Percentiles rank a stretch among this genome's conserved stretches.
These are phyloP conservation scores for Crucibulum laeve DNA, from an alignment of 768 basidiomycete genomes.

Conservation along the genomic window DNA sequence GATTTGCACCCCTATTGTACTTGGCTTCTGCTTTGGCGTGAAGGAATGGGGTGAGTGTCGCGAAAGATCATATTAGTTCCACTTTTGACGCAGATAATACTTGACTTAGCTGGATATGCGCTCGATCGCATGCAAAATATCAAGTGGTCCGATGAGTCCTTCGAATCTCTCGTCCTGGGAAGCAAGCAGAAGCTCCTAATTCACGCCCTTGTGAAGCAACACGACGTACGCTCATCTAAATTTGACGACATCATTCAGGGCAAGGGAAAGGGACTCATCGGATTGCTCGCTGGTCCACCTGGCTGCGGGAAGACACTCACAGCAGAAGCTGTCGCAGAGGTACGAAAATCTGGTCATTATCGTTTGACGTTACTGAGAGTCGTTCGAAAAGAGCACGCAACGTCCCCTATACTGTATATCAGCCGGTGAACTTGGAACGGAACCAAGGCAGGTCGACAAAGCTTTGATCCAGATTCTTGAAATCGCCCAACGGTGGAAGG, in stretches of 20 bases:
- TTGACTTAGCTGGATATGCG: constrained; percentile 20
- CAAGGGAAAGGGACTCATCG: constrained; percentile 15
- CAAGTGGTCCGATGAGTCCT: constrained; percentile 28
- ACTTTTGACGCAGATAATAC: not conserved
- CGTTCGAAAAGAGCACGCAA: constrained; percentile 21
- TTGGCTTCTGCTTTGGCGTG: constrained; percentile 18
- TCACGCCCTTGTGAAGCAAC: constrained; percentile 21
- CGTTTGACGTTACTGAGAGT: too few species aligned
- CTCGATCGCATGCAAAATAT: constrained; percentile 20
- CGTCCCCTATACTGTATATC: constrained; percentile 24
- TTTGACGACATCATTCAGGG: constrained; percentile 32
- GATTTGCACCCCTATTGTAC: constrained; percentile 18
- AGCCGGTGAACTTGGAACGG: constrained; percentile 27
- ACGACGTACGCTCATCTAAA: constrained; percentile 2
- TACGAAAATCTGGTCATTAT: too few species aligned
- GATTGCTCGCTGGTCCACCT: constrained; percentile 25
- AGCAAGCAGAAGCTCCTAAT: constrained; percentile 26
- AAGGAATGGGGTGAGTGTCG: constrained; percentile 21
- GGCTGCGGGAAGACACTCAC: constrained; percentile 33
- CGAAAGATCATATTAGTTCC: not conserved
- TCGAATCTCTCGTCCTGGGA: constrained; percentile 26
- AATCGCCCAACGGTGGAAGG: constrained; percentile 27
- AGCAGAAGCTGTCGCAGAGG: constrained; percentile 24
- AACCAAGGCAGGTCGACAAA: constrained; percentile 17
- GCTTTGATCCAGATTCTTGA: constrained; percentile 16